These are phyloP conservation scores for Fraxinus ornus DNA, from an alignment of 305 asterid genomes.

Conservation along the genomic window DNA sequence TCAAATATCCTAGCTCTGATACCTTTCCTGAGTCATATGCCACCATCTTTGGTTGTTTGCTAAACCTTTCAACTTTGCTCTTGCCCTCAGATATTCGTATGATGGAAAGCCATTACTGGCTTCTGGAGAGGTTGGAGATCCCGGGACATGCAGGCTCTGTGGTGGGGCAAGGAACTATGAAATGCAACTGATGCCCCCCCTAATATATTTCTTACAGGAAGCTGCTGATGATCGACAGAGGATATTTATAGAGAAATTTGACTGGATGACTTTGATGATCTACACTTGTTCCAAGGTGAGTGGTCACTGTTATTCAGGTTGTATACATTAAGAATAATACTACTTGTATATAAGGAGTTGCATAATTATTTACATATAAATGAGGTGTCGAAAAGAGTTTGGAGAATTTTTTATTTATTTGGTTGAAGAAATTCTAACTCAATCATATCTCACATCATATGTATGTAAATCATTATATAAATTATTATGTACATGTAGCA, in stretches of 20 bases:
- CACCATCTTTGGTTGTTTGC: background rate
- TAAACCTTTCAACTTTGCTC: constrained; percentile 2
- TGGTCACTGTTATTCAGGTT: constrained; percentile 13
- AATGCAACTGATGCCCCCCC: constrained; percentile 87
- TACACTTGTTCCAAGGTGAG: constrained; percentile 77
- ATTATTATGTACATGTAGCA: too few relatives aligned
- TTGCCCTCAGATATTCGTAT: constrained; percentile 55
- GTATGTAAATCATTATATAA: too few relatives aligned
- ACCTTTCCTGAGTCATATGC: background rate
- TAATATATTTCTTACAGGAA: constrained; percentile 72
- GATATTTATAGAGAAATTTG: constrained; percentile 47
- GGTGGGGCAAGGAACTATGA: constrained; percentile 72
- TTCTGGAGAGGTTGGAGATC: constrained; percentile 39
- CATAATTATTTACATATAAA: too few relatives aligned
- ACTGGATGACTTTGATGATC: constrained; percentile 73
- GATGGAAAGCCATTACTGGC: constrained; percentile 80
- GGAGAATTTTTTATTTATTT: too few relatives aligned
- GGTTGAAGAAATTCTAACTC: too few relatives aligned
- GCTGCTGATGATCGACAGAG: constrained; percentile 47
- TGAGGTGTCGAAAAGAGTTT: too few relatives aligned
- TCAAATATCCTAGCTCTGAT: background rate
- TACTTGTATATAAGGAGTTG: too few relatives aligned
- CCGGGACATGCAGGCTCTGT: constrained; percentile 60
- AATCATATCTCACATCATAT: too few relatives aligned
- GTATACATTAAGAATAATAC: background rate